A percentile compares a stretch with the other conserved stretches of the same genome.
phyloP scores from a whole-genome alignment of 2,329 filamentous ascomycete genomes.

The Cladosporium sp. region DNA sequence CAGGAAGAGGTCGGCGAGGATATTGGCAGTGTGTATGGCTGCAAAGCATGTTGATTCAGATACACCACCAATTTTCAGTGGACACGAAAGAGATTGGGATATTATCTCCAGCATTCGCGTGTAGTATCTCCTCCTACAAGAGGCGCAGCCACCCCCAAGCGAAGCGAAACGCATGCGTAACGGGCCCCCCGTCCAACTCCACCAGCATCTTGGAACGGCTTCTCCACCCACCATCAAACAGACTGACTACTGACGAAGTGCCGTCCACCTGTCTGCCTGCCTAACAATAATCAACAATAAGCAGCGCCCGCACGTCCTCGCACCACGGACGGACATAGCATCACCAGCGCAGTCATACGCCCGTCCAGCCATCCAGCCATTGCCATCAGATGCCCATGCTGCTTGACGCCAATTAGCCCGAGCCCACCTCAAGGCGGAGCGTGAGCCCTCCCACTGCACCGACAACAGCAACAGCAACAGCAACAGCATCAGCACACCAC shows the following conservation, averaged over 20 bases:
- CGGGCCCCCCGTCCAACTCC: too few species aligned
- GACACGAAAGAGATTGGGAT: neutral
- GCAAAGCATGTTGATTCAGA: neutral
- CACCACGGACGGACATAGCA: neutral
- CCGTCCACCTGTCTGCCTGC: too few species aligned
- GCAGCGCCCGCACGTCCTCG: neutral
- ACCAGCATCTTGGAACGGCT: too few species aligned
- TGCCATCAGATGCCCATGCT: conserved; percentile 7
- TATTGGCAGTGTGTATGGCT: neutral
- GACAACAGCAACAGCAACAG: too few species aligned
- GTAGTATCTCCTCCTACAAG: neutral
- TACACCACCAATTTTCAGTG: neutral
- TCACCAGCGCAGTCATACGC: neutral
- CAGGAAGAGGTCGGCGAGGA: neutral
- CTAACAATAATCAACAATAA: neutral
- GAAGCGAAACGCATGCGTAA: neutral
- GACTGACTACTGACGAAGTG: neutral
- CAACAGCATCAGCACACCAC: neutral
- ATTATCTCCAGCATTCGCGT: neutral
- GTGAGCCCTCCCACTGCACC: neutral
- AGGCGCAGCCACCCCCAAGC: neutral
- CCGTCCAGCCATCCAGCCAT: neutral
- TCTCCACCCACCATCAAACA: too few species aligned
- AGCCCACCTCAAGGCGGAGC: neutral
- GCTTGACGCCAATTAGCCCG: neutral